phyloP scores from a whole-genome alignment of 2,329 filamentous ascomycete species.

The Beauveria caledonica region DNA sequence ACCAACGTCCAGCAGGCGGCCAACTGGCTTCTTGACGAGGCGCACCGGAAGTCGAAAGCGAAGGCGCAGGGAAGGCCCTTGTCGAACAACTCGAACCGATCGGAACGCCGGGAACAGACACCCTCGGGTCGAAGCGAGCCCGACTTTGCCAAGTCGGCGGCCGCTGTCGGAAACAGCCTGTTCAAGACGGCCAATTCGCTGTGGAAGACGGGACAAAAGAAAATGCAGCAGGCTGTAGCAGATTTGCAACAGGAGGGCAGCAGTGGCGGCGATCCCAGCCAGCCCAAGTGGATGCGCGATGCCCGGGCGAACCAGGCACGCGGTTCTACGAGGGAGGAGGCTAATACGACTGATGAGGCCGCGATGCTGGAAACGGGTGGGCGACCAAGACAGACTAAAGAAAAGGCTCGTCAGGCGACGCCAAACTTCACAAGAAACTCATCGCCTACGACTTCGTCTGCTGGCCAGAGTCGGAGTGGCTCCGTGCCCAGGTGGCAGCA shows the following conservation, averaged over 20 bases:
- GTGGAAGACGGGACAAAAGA: constrained; percentile 93
- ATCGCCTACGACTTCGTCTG: constrained; percentile 39
- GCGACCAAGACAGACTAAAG: constrained; percentile 38
- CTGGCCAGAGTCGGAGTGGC: constrained; percentile 35
- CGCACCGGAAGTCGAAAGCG: constrained; percentile 73
- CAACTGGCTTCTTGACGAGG: constrained; percentile 83
- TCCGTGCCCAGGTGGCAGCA: constrained; percentile 55
- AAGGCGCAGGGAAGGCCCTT: constrained; percentile 51
- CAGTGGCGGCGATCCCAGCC: constrained; percentile 60
- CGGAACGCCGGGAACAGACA: constrained; percentile 14
- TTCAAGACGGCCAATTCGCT: constrained; percentile 92
- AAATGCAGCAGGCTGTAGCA: constrained; percentile 82
- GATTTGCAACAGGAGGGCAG: constrained; percentile 59
- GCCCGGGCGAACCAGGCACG: constrained; percentile 36
- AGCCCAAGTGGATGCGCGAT: constrained; percentile 95
- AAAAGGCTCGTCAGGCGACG: constrained; percentile 17
- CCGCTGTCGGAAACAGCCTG: constrained; percentile 72
- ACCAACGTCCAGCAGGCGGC: constrained; percentile 79
- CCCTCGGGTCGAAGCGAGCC: constrained; percentile 47
- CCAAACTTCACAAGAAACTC: constrained; percentile 37
- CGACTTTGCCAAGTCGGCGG: constrained; percentile 73
- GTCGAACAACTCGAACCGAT: constrained; percentile 27
- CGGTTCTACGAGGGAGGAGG: constrained; percentile 5
- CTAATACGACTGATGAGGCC: constrained; percentile 60
- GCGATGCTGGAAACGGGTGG: constrained; percentile 66